Evolutionary conservation across 2,329 filamentous ascomycete species (phyloP).

Genomic region (Septoria petroselini): DNA sequence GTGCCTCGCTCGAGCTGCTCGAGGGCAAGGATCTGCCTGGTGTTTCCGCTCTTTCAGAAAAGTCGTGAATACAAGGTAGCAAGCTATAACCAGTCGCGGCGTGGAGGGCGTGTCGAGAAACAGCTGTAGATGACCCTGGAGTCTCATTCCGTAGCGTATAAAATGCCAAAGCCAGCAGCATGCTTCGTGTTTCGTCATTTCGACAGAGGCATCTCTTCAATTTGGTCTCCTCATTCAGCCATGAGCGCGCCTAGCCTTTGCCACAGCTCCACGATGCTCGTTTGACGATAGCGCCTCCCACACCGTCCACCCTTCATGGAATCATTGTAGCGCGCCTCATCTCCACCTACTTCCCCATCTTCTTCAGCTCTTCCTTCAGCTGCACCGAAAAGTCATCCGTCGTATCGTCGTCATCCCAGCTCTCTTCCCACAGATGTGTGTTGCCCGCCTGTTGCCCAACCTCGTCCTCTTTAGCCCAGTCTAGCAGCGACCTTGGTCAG

Average conservation of each 20-base stretch:
- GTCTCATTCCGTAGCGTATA: background rate
- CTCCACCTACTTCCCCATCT: constrained; percentile 64
- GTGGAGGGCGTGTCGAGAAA: background rate
- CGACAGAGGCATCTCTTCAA: too few relatives aligned
- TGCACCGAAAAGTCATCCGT: constrained; percentile 94
- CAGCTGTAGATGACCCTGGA: constrained; percentile 1
- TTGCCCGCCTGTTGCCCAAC: constrained; percentile 61
- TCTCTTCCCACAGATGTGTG: constrained; percentile 95
- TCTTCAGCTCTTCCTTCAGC: constrained; percentile 92
- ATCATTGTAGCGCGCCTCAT: background rate
- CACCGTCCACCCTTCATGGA: background rate
- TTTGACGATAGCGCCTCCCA: background rate
- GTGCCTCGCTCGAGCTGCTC: constrained; percentile 90
- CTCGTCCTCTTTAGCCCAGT: constrained; percentile 89
- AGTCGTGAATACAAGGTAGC: constrained; percentile 26
- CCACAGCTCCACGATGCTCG: background rate
- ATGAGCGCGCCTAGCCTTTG: too few relatives aligned
- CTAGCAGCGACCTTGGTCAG: constrained; percentile 47
- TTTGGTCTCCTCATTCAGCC: too few relatives aligned
- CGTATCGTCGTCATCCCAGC: constrained; percentile 98
- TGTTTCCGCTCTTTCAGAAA: constrained; percentile 75
- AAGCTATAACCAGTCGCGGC: constrained; percentile 2
- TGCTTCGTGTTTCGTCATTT: too few relatives aligned
- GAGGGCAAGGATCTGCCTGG: constrained; percentile 98
- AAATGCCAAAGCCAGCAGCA: too few relatives aligned